Evolutionary conservation across 2,329 filamentous ascomycete species (phyloP), one percentile per base, ranked within the genome.

Genomic region (Fusarium metavorans): DNA sequence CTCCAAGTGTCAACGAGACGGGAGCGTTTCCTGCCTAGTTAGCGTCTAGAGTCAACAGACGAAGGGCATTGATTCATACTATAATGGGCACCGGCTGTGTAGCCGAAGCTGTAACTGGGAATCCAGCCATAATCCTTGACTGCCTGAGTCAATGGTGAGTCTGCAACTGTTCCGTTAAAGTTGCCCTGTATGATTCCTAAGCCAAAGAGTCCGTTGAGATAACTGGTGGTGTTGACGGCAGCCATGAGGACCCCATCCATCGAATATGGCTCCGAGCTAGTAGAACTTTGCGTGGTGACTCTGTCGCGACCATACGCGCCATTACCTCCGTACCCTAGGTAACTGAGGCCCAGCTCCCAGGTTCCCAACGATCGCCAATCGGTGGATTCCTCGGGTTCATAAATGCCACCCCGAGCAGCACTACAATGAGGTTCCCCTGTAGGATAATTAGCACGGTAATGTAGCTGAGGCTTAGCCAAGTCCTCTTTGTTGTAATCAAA

Each of bases 41-140:
- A 80, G 72, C 60, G 59, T 11, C 16, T 56, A 18, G 27, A 61
- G 9, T 20, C 10, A 25, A 13, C 8, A 57, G 52, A 23, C 18
- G 23, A 37, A 39, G 23, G 34, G 54, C 35, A 6, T 20, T 16
- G 32, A n/a, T 18, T 67, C 88, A 80, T 84, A 92, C 91, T 87
- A 78, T 95, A 95, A 71, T 88, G 88, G n/a, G 92, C 92, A 18
- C 93, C 93, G 45, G 93, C 93, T 5, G 93, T 95, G 80, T 92
- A 95, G 61, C 92, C 92, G 79, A 93, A 95, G 48, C 92, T 93
- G 71, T 94, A 87, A 80, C 93, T 94, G 1, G 92, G 91, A 57
- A 95, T 93, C 67, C 83, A 84, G 10, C 88, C 88, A 66, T 88
- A 86, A 13, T 87, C 82, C 78, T 91, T 88, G 50, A 93, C 88